phyloP scores from a whole-genome alignment of 2,329 filamentous ascomycete genomes.

The Colletotrichum camelliae region DNA sequence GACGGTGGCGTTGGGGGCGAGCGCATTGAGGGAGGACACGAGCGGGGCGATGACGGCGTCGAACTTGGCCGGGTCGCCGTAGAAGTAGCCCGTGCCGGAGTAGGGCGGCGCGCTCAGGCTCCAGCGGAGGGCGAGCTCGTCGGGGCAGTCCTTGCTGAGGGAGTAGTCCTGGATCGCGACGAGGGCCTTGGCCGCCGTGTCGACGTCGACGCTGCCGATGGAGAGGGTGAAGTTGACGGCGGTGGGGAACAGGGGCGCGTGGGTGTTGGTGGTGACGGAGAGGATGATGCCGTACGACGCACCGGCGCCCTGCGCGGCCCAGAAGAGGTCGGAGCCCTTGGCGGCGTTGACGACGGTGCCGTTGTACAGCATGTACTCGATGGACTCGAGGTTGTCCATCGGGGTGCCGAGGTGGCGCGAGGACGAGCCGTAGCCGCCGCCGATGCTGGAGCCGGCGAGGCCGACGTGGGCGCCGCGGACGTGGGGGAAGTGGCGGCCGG shows the following conservation, averaged over 20 bases:
- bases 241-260: conserved; percentile 10
- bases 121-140: conserved; percentile 22
- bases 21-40: not conserved
- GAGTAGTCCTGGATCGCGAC: conserved; percentile 19
- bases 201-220: not conserved
- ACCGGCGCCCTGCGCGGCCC: conserved; percentile 23
- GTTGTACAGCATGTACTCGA: conserved; percentile 25
- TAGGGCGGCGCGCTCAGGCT: not conserved
- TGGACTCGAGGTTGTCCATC: conserved; percentile 20
- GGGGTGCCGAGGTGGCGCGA: conserved; percentile 20
- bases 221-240: conserved; percentile 19
- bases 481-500: conserved; percentile 22
- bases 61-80: conserved; percentile 17
- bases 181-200: conserved; percentile 5
- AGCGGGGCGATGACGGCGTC: conserved; percentile 13
- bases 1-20: conserved; percentile 4
- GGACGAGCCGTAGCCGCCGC: conserved; percentile 15
- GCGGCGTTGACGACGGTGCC: conserved; percentile 20
- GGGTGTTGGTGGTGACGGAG: conserved; percentile 20
- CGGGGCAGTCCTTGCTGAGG: conserved; percentile 15
- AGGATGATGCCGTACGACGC: conserved; percentile 20
- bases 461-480: conserved; percentile 22
- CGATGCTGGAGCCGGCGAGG: conserved; percentile 20
- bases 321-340: conserved; percentile 20
- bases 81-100: conserved; percentile 18